These are phyloP conservation scores for Suillus paluster DNA, from an alignment of 768 basidiomycete species.

Conservation along the genomic window DNA sequence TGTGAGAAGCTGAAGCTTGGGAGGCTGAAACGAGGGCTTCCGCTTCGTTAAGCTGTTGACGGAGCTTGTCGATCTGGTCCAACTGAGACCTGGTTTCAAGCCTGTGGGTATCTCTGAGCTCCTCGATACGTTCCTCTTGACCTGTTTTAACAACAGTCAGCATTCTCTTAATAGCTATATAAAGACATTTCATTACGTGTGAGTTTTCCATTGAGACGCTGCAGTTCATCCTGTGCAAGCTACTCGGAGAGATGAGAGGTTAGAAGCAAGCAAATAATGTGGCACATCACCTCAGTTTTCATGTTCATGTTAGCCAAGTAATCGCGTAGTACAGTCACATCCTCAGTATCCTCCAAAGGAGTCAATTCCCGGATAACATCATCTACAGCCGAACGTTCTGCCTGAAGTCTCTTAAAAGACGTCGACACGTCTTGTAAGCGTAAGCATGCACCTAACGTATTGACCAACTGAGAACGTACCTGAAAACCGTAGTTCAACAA, in stretches of 20 bases:
- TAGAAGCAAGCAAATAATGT: background rate
- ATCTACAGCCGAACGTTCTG: constrained; percentile 73
- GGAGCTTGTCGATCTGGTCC: constrained; percentile 72
- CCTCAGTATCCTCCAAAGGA: constrained; percentile 66
- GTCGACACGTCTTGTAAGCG: constrained; percentile 67
- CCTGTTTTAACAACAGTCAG: constrained; percentile 46
- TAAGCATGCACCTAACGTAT: constrained; percentile 9
- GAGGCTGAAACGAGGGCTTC: constrained; percentile 71
- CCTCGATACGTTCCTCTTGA: constrained; percentile 84
- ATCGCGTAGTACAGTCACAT: constrained; percentile 70
- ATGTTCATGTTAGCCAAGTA: constrained; percentile 68
- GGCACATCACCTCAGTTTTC: constrained; percentile 69
- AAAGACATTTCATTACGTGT: constrained; percentile 56
- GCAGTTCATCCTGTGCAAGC: constrained; percentile 80
- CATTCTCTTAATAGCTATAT: background rate
- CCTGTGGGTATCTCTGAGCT: constrained; percentile 82
- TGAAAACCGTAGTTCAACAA: constrained; percentile 78
- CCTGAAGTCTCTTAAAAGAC: constrained; percentile 77
- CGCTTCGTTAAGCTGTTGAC: constrained; percentile 67
- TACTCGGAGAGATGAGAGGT: constrained; percentile 29
- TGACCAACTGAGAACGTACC: constrained; percentile 45
- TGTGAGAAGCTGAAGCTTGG: constrained; percentile 49
- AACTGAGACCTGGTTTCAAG: constrained; percentile 81
- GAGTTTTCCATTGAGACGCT: constrained; percentile 71
- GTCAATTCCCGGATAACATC: constrained; percentile 70